These are phyloP conservation scores for Geotrichum cucujoidarum DNA, from an alignment of 1,139 yeast genomes.

Conservation along the genomic window DNA sequence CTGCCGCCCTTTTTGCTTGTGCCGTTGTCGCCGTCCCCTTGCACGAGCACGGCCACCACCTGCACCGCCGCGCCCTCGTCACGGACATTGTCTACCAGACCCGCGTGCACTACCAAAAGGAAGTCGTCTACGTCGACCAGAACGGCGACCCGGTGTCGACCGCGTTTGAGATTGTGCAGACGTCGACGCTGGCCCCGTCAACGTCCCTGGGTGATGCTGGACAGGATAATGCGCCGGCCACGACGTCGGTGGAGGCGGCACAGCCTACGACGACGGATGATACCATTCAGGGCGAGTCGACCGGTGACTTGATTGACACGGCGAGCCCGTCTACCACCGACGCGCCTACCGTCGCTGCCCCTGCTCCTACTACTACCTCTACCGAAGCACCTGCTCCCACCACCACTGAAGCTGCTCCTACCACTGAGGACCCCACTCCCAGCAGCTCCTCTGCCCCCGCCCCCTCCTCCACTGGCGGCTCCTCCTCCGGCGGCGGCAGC, in stretches of 20 bases:
- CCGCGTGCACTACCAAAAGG: conserved; percentile 33
- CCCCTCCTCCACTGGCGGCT: conserved; percentile 17
- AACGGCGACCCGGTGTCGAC: conserved; percentile 35
- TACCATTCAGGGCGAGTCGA: not conserved
- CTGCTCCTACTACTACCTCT: conserved; percentile 33
- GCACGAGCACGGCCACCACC: conserved; percentile 13
- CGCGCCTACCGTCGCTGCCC: conserved; percentile 35
- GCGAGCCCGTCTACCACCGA: conserved; percentile 32
- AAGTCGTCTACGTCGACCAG: conserved; percentile 36
- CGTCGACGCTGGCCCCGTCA: conserved; percentile 34
- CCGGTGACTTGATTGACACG: not conserved
- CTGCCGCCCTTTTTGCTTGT: conserved; percentile 4
- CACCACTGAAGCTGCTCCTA: conserved; percentile 17
- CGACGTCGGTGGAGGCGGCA: conserved; percentile 20
- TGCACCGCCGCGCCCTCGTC: conserved; percentile 31
- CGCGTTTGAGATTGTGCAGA: conserved; percentile 28
- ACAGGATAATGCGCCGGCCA: conserved; percentile 18
- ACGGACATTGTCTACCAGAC: conserved; percentile 35
- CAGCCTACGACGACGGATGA: conserved; percentile 11
- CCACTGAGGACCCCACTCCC: conserved; percentile 22
- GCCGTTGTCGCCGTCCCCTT: conserved; percentile 14
- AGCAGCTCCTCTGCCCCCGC: conserved; percentile 24
- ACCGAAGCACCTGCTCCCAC: conserved; percentile 29
- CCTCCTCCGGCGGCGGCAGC: conserved; percentile 22
- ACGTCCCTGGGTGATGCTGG: conserved; percentile 22